Percentiles rank a stretch among this genome's conserved stretches.
Evolutionary conservation across 2,329 filamentous ascomycete species (phyloP).

Genomic region (Cryphonectria parasitica): DNA sequence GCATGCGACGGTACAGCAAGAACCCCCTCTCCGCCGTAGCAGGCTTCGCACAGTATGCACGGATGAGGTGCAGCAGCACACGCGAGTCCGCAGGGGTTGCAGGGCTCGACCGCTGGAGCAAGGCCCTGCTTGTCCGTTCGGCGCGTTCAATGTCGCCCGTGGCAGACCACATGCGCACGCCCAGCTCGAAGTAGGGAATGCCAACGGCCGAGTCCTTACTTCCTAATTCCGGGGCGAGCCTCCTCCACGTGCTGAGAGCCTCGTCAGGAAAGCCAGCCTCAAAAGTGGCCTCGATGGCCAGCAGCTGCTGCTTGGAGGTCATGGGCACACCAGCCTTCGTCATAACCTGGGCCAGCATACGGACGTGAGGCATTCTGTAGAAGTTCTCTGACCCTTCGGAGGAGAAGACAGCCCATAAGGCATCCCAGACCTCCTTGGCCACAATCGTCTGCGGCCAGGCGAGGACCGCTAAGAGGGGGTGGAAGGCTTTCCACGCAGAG

Average conservation of each 20-base stretch:
- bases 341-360: constrained; percentile 68
- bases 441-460: constrained; percentile 55
- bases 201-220: neutral
- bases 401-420: constrained; percentile 67
- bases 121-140: constrained; percentile 56
- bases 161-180: constrained; percentile 66
- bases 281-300: constrained; percentile 71
- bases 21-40: constrained; percentile 63
- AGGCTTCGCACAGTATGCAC: constrained; percentile 61
- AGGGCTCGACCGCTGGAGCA: constrained; percentile 46
- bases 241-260: constrained; percentile 68
- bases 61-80: constrained; percentile 70
- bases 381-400: constrained; percentile 54
- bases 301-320: constrained; percentile 60
- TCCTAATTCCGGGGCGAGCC: constrained; percentile 56
- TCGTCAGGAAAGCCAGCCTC: constrained; percentile 62
- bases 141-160: constrained; percentile 63
- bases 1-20: constrained; percentile 67
- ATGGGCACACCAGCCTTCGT: constrained; percentile 59
- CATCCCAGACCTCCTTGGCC: constrained; percentile 63
- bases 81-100: constrained; percentile 53
- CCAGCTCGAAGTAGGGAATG: constrained; percentile 62
- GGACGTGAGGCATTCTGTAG: constrained; percentile 64
- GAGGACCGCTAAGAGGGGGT: constrained; percentile 49
- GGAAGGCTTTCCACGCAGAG: constrained; percentile 55